These are phyloP conservation scores for Lachnellula arida DNA, from an alignment of 2,329 filamentous ascomycete species.

Conservation along the genomic window DNA sequence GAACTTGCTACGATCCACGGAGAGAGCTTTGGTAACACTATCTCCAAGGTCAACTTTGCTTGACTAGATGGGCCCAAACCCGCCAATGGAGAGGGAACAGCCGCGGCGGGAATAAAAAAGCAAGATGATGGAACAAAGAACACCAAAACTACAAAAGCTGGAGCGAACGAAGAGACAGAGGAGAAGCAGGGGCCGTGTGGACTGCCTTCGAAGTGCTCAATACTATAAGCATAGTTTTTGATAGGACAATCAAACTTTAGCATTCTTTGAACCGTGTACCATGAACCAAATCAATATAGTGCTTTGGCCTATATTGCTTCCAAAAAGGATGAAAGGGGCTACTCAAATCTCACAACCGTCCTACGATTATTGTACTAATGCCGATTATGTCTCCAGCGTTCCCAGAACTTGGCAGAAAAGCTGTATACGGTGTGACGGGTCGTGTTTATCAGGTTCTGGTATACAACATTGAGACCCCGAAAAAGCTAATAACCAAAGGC, in stretches of 20 bases:
- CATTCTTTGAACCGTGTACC: background rate
- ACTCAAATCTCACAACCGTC: background rate
- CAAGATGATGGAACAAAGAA: slow-evolving; percentile 19
- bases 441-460: too few relatives aligned
- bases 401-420: too few relatives aligned
- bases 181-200: slow-evolving; percentile 68
- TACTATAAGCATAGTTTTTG: slow-evolving; percentile 43
- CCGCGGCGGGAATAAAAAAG: background rate
- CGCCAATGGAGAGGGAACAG: slow-evolving; percentile 17
- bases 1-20: slow-evolving; percentile 79
- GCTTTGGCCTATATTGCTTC: background rate
- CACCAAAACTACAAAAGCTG: slow-evolving; percentile 22
- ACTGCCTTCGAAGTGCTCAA: slow-evolving; percentile 66
- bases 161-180: slow-evolving; percentile 36
- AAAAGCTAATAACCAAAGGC: too few relatives aligned
- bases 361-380: too few relatives aligned
- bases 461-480: too few relatives aligned
- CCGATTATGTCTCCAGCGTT: too few relatives aligned
- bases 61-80: slow-evolving; percentile 66
- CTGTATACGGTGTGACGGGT: too few relatives aligned
- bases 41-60: slow-evolving; percentile 64
- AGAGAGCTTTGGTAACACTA: slow-evolving; percentile 72
- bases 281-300: too few relatives aligned
- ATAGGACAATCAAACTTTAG: background rate
- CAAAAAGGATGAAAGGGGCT: background rate